phyloP scores from a whole-genome alignment of 75 land plant species.

The Selaginella moellendorffii region DNA sequence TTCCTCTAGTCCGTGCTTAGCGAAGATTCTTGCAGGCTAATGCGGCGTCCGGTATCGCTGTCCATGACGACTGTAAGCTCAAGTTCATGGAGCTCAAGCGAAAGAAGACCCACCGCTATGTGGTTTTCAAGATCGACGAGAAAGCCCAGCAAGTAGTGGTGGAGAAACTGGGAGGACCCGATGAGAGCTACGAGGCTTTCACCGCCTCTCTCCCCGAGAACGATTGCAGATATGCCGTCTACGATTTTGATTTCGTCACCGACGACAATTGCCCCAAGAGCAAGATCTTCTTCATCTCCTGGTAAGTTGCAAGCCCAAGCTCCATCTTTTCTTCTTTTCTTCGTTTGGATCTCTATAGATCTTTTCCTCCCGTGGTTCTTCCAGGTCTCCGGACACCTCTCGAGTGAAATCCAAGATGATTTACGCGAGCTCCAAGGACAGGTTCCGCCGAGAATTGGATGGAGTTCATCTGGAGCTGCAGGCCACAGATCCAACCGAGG shows the following conservation, averaged over 20 bases:
- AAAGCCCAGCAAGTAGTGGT: conserved; percentile 31
- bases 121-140: conserved; percentile 40
- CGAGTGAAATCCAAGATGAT: conserved; percentile 3
- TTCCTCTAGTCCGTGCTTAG: not conserved
- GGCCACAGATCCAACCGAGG: conserved; percentile 3
- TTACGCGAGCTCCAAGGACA: conserved; percentile 9
- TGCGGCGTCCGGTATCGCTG: conserved; percentile 43
- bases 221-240: conserved; percentile 47
- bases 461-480: conserved; percentile 7
- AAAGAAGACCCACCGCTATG: conserved; percentile 37
- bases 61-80: conserved; percentile 34
- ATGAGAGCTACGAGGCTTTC: conserved; percentile 37
- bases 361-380: too few species aligned
- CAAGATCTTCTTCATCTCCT: conserved; percentile 54
- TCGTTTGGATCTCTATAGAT: not conserved
- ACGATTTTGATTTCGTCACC: conserved; percentile 43
- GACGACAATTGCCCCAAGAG: conserved; percentile 41
- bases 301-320: conserved; percentile 2
- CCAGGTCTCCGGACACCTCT: conserved; percentile 3
- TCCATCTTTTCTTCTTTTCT: not conserved
- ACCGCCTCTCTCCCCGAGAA: conserved; percentile 24
- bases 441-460: not conserved
- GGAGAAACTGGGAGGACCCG: conserved; percentile 30
- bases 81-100: conserved; percentile 37
- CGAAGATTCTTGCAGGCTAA: conserved; percentile 27